Base-by-base conservation (phyloP, 768 basidiomycete species). In the Leccinum incarnatum region DNA sequence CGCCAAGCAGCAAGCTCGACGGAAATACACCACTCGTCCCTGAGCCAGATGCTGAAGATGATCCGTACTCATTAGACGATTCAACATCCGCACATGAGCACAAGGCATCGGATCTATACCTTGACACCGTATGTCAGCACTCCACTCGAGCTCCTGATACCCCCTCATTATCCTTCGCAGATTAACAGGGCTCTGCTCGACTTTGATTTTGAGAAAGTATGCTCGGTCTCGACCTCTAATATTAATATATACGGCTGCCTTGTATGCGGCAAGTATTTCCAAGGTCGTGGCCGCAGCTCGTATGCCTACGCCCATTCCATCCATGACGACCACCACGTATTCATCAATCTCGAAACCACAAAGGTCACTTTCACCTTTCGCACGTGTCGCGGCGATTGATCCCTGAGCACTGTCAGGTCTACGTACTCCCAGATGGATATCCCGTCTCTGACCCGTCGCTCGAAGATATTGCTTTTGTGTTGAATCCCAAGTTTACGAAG, bases 171-270 rank as follows among this genome's bases (percentile, higher is more conserved):
- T 56, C 57, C 40, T 55, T 61, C 63, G 58, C 69, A 98, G 95
- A 91, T 98, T 63, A 94, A 97, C 72, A 84, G 97, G 61, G 84
- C 83, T 50, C 80, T 86, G 48, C 84, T 99, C 57, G 97, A 99
- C 75, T 99, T 99, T 76, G 97, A 99, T 76, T 99, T 99, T 67
- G 97, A 99, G 77, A 95, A 96, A 80, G 84, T 98, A 27, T 99
- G 97, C 80, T 98, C 96, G 9, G 93, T 98, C 53, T 97, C 93
- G 36, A 81, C 93, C 55, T 91, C 92, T 45, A 96, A 98, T 75
- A 95, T 97, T 81, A 97, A 99, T 75, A 91, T 90, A 62, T 99
- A 99, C 69, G 94, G 93, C 34, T 99, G 97, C 71, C 84, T 99
- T 54, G 95, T 98, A 15, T 95, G 93, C 71, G 97, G 97, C 56